Base-by-base conservation (phyloP, 2,329 filamentous ascomycete species). In the Colletotrichum coccodes region DNA sequence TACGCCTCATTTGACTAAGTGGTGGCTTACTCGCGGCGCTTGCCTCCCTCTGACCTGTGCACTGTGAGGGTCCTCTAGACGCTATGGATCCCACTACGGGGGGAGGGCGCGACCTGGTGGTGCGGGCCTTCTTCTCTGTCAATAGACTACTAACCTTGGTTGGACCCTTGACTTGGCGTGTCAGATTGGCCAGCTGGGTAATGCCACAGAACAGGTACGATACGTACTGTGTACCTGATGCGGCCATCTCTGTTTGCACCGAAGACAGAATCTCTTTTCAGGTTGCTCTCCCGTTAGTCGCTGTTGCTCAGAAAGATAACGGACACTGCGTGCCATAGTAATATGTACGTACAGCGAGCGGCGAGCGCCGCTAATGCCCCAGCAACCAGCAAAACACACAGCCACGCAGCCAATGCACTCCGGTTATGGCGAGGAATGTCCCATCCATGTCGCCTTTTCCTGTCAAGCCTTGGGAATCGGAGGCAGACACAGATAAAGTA, bases 91-190 rank as follows among this genome's bases (percentile, higher is more conserved):
- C 16, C n/a, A 44, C 47, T 40, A 16, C 12, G 21, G 9, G 18
- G 26, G 30, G 54, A n/a, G 7, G 38, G 50, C 5, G 14, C 7
- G 38, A n/a, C 16, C 26, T 23, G 26, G 21, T 44, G 14, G 26
- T 38, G 49, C 23, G 34, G 26, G 44, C 4, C 18, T 16, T 21
- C 30, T n/a, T 18, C 36, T 30, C 53, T 30, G 23, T 23, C 21
- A 30, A 21, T 28, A 5, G 11, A 46, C 44, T 23, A 47, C 38
- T n/a, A 23, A 38, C 34, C 59, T 36, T 60, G 57, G 38, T 32
- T 54, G 46, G 38, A 65, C 30, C 62, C 62, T 38, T 46, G 57
- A 53, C 58, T 52, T 65, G 63, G 57, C 63, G 57, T 54, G 30
- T 61, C 63, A 65, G 32, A 34, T 47, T 65, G 23, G 47, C 57